Conservation (phyloP, 2,329 filamentous ascomycete genomes). For the Fusarium sp. region DNA sequence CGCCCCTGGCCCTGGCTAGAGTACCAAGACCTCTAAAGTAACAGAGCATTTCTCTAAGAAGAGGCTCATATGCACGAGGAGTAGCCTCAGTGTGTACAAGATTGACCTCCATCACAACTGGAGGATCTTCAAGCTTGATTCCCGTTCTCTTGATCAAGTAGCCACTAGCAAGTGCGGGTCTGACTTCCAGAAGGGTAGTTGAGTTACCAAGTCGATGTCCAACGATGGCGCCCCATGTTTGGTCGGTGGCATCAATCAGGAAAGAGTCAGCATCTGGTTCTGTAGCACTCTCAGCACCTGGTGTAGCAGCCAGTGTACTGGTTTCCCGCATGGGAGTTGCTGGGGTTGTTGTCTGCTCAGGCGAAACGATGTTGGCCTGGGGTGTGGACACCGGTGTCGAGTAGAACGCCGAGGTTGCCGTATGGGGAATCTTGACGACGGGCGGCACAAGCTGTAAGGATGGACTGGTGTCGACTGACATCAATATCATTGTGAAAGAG, state of each 20-base stretch:
- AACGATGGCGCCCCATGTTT: slow-evolving; percentile 79
- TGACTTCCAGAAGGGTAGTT: slow-evolving; percentile 63
- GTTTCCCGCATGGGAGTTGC: slow-evolving; percentile 59
- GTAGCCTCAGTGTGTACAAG: slow-evolving; percentile 66
- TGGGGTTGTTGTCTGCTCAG: slow-evolving; percentile 66
- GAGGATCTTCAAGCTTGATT: slow-evolving; percentile 65
- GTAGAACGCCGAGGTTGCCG: slow-evolving; percentile 59
- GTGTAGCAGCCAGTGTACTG: slow-evolving; percentile 57
- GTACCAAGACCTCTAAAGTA: slow-evolving; percentile 76
- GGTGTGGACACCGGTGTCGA: slow-evolving; percentile 77
- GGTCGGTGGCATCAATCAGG: slow-evolving; percentile 78
- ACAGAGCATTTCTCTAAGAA: slow-evolving; percentile 76
- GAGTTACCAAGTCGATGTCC: slow-evolving; percentile 73
- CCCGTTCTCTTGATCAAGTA: slow-evolving; percentile 74
- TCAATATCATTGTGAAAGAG: slow-evolving; percentile 66
- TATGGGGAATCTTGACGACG: slow-evolving; percentile 59
- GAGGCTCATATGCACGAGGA: slow-evolving; percentile 67
- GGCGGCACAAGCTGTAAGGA: slow-evolving; percentile 72
- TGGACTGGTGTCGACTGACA: slow-evolving; percentile 74
- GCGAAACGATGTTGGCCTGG: slow-evolving; percentile 67
- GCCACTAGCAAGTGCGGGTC: slow-evolving; percentile 69
- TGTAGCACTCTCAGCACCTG: slow-evolving; percentile 55
- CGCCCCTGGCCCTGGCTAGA: slow-evolving; percentile 73
- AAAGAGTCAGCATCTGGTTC: slow-evolving; percentile 68
- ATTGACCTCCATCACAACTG: slow-evolving; percentile 71